phyloP scores from a whole-genome alignment of 2,329 filamentous ascomycete genomes.

The Phyllosticta citrichinensis region DNA sequence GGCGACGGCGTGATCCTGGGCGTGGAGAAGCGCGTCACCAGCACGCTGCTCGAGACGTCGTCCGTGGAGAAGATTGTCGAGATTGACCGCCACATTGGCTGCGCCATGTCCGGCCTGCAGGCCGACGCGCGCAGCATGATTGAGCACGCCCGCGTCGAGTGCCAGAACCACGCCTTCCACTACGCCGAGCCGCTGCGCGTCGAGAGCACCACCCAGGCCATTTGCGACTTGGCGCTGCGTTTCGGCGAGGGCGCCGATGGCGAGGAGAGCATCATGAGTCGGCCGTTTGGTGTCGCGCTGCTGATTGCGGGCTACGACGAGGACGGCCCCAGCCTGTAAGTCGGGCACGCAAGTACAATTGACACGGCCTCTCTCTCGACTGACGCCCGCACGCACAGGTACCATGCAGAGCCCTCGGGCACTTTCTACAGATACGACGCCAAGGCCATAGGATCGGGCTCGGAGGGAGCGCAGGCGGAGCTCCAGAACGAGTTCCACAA shows the following conservation, averaged over 20 bases:
- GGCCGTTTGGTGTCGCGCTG: conserved; percentile 92
- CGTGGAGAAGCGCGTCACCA: conserved; percentile 98
- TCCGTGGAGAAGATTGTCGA: conserved; percentile 99
- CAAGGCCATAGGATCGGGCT: conserved; percentile 95
- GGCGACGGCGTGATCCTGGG: conserved; percentile 91
- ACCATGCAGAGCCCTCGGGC: conserved; percentile 94
- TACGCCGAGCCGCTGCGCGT: conserved; percentile 92
- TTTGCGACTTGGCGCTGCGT: conserved; percentile 90
- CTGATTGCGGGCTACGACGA: conserved; percentile 96
- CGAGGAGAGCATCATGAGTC: conserved; percentile 96
- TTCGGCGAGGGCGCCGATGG: conserved; percentile 97
- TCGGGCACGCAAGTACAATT: conserved; percentile 8
- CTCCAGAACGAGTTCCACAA: conserved; percentile 98
- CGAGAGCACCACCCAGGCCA: conserved; percentile 97
- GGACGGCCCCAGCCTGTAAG: conserved; percentile 81
- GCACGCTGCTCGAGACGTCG: conserved; percentile 90
- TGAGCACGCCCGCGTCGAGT: conserved; percentile 95
- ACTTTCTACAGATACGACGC: conserved; percentile 99
- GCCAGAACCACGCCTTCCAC: conserved; percentile 95
- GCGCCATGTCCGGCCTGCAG: conserved; percentile 96
- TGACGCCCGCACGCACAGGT: conserved; percentile 40
- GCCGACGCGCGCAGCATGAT: conserved; percentile 96
- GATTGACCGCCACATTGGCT: conserved; percentile 97
- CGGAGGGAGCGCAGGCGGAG: conserved; percentile 94
- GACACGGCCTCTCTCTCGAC: neutral